Base-by-base conservation (phyloP, 2,329 filamentous ascomycete genomes). In the Pseudocercospora eumusae region DNA sequence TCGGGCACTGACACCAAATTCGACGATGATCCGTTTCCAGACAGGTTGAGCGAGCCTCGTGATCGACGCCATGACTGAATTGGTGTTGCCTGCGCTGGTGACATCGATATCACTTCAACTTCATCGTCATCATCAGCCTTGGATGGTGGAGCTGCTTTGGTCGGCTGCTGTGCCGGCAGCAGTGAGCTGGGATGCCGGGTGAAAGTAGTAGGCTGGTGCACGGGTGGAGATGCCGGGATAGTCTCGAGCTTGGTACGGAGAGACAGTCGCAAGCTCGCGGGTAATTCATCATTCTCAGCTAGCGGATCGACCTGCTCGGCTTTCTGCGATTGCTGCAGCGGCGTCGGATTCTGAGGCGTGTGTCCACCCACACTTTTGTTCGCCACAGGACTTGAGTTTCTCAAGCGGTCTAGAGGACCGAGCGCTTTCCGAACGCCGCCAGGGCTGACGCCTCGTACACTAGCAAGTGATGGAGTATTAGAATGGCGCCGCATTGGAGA, bases 81-180 rank as follows among this genome's bases (percentile, higher is more conserved):
- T 10, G 69, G 63, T 13, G 57, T 59, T 8, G 66, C n/a, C 0
- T 61, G 49, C 5, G 68, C 59, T 10, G 70, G 68, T 28, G 59
- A 64, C 64, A 73, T 66, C 11, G 61, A 62, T 49, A 73, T 73
- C 61, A 72, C 61, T 36, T 71, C 66, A 31, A 62, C 61, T 28
- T 58, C 59, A 3, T 60, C 57, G 20, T 56, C 56, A 10, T 56
- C 55, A 13, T 57, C 44, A 36, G 28, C 47, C 5, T 57, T 44
- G n/a, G 36, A 40, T 25, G 15, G 44, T 44, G n/a, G 44, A 18
- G 1, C 57, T 27, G 15, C 18, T 55, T 15, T 57, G 25, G 4
- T 52, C 8, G 47, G 21, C 25, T 27, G 47, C 25, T 52, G 47
- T 9, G 47, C 47, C 15, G 23, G 47, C 25, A 28, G 47, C 21